Evolutionary conservation across 2,329 filamentous ascomycete genomes (phyloP).

Genomic region (Zelopaecilomyces penicillatus): DNA sequence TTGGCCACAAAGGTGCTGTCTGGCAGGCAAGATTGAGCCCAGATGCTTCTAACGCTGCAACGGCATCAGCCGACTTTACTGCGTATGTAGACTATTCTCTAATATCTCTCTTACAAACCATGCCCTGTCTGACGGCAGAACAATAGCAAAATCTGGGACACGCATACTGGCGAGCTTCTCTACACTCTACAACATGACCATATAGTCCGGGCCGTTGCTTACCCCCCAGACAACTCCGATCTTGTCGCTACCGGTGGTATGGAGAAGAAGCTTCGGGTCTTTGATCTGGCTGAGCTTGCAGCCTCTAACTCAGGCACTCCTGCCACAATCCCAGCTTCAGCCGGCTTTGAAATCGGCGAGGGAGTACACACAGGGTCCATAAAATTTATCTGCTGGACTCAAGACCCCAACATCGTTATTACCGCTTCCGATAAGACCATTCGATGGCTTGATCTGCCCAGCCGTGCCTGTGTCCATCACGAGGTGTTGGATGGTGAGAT

Average conservation of each 20-base stretch:
- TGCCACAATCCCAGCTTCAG: slow-evolving; percentile 48
- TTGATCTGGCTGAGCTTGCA: slow-evolving; percentile 63
- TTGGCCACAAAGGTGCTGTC: slow-evolving; percentile 95
- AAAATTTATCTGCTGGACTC: slow-evolving; percentile 93
- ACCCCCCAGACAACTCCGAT: slow-evolving; percentile 71
- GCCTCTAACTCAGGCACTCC: slow-evolving; percentile 30
- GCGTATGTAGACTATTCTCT: slow-evolving; percentile 48
- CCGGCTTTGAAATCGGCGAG: slow-evolving; percentile 77
- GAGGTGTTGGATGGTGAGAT: slow-evolving; percentile 76
- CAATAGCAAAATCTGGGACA: slow-evolving; percentile 91
- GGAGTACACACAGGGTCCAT: slow-evolving; percentile 80
- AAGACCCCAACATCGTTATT: slow-evolving; percentile 77
- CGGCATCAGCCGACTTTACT: slow-evolving; percentile 91
- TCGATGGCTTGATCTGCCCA: slow-evolving; percentile 87
- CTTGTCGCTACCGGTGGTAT: slow-evolving; percentile 87
- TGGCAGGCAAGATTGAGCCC: slow-evolving; percentile 91
- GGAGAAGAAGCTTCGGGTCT: slow-evolving; percentile 94
- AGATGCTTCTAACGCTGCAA: slow-evolving; percentile 81
- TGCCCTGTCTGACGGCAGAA: not conserved
- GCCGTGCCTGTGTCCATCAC: slow-evolving; percentile 65
- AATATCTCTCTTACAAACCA: slow-evolving; percentile 18
- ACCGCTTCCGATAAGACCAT: slow-evolving; percentile 89
- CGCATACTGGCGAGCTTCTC: slow-evolving; percentile 82
- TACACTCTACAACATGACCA: slow-evolving; percentile 86
- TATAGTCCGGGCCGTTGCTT: slow-evolving; percentile 89